phyloP scores from a whole-genome alignment of 1,284 basidiomycete species.

The Papiliotrema fonsecae region DNA sequence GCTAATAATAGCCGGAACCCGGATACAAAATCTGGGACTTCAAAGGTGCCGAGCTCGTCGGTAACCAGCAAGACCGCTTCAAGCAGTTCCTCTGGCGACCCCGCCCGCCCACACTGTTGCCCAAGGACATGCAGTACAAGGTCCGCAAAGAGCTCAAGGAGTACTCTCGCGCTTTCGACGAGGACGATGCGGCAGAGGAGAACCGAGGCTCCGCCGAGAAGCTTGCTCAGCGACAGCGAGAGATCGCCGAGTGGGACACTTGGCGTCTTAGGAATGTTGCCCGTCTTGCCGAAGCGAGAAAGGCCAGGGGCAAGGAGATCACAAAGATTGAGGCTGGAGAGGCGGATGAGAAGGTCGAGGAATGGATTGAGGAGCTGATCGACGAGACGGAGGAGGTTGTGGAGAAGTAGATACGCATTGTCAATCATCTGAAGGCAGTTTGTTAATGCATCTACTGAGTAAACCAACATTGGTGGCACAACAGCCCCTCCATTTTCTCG shows the following conservation, averaged over 20 bases:
- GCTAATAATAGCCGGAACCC: slow-evolving; percentile 71
- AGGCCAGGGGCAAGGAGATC: slow-evolving; percentile 31
- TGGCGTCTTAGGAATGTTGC: slow-evolving; percentile 58
- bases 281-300: slow-evolving; percentile 33
- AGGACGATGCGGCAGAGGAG: slow-evolving; percentile 94
- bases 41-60: slow-evolving; percentile 85
- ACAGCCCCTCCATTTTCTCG: slow-evolving; percentile 1
- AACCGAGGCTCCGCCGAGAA: slow-evolving; percentile 91
- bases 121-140: slow-evolving; percentile 77
- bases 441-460: not conserved
- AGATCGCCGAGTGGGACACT: slow-evolving; percentile 98
- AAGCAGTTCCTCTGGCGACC: slow-evolving; percentile 99
- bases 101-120: slow-evolving; percentile 78
- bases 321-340: slow-evolving; percentile 16
- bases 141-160: slow-evolving; percentile 89
- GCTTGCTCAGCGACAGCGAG: slow-evolving; percentile 80
- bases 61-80: slow-evolving; percentile 87
- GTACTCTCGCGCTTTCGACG: slow-evolving; percentile 87
- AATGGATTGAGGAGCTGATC: slow-evolving; percentile 84
- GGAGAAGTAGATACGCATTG: too few species aligned
- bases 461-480: slow-evolving; percentile 31
- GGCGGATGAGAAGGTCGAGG: slow-evolving; percentile 72
- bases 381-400: slow-evolving; percentile 79
- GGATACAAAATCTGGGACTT: slow-evolving; percentile 98
- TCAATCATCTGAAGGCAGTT: too few species aligned